Percentiles rank a stretch among this genome's conserved stretches.
These are phyloP conservation scores for Tubosaeta brunneosetosa DNA, from an alignment of 768 basidiomycete species.

Conservation along the genomic window DNA sequence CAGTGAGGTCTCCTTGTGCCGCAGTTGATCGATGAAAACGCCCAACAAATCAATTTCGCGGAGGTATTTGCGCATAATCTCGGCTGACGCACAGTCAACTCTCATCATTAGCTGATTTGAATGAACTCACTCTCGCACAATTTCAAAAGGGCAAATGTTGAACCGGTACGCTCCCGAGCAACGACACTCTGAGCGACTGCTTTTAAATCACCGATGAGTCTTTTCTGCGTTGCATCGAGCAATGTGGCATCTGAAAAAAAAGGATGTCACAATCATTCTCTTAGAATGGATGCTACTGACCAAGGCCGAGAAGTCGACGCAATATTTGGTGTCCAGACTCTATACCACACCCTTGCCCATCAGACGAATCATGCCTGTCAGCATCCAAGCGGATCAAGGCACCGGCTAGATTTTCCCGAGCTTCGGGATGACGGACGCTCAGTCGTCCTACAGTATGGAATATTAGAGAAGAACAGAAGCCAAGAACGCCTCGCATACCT, in stretches of 20 bases:
- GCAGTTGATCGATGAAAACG: slow-evolving; percentile 14
- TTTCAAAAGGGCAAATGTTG: slow-evolving; percentile 20
- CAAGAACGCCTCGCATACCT: neutral
- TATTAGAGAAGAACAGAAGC: neutral
- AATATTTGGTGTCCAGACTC: slow-evolving; percentile 4
- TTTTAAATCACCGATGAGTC: slow-evolving; percentile 12
- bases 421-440: neutral
- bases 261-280: neutral
- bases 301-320: slow-evolving; percentile 14
- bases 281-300: slow-evolving; percentile 1
- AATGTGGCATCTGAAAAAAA: slow-evolving; percentile 1
- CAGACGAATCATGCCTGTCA: neutral
- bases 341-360: neutral
- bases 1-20: slow-evolving; percentile 11
- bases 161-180: slow-evolving; percentile 16
- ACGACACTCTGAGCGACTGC: neutral
- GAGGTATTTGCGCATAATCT: slow-evolving; percentile 4
- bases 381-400: slow-evolving; percentile 4
- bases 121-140: slow-evolving; percentile 16
- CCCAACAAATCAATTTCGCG: slow-evolving; percentile 2
- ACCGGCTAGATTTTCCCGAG: slow-evolving; percentile 15
- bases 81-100: slow-evolving; percentile 8
- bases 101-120: neutral
- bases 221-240: slow-evolving; percentile 1
- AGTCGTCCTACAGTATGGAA: slow-evolving; percentile 4